phyloP scores from a whole-genome alignment of 352 stramenopile genomes.

The Phytophthora podocarpi region DNA sequence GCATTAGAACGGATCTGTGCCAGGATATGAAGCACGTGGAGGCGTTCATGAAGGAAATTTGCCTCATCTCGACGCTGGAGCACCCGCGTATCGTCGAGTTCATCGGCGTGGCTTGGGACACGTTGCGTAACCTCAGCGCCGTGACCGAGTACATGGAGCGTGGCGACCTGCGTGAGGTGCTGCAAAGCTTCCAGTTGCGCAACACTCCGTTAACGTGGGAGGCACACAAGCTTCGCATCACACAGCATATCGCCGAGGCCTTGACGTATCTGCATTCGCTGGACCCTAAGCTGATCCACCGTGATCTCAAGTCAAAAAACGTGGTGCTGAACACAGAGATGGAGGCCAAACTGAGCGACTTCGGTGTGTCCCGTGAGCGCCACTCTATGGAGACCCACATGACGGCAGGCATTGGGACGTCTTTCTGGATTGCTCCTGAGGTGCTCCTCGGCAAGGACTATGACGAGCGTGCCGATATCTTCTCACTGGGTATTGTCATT shows the following conservation, averaged over 20 bases:
- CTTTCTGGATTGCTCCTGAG: slow-evolving; percentile 76
- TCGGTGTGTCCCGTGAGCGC: slow-evolving; percentile 68
- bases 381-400: slow-evolving; percentile 69
- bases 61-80: slow-evolving; percentile 56
- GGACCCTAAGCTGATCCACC: slow-evolving; percentile 70
- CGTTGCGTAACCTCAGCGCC: slow-evolving; percentile 52
- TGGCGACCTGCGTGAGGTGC: slow-evolving; percentile 66
- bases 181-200: slow-evolving; percentile 52
- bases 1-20: slow-evolving; percentile 54
- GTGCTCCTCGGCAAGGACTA: slow-evolving; percentile 63
- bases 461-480: slow-evolving; percentile 62
- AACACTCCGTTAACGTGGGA: slow-evolving; percentile 54
- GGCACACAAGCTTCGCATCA: slow-evolving; percentile 57
- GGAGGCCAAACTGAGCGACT: slow-evolving; percentile 81
- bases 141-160: slow-evolving; percentile 81
- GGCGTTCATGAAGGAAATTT: slow-evolving; percentile 73
- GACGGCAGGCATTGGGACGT: slow-evolving; percentile 69
- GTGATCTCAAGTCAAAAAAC: slow-evolving; percentile 80
- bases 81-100: slow-evolving; percentile 74
- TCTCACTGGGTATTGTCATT: slow-evolving; percentile 57
- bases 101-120: slow-evolving; percentile 70
- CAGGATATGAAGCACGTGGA: slow-evolving; percentile 63
- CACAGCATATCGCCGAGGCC: slow-evolving; percentile 60
- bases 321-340: slow-evolving; percentile 68
- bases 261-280: slow-evolving; percentile 75